Evolutionary conservation across 2,329 filamentous ascomycete species (phyloP), one percentile per base, ranked within the genome.

Genomic region (Paraphaeosphaeria sporulosa): DNA sequence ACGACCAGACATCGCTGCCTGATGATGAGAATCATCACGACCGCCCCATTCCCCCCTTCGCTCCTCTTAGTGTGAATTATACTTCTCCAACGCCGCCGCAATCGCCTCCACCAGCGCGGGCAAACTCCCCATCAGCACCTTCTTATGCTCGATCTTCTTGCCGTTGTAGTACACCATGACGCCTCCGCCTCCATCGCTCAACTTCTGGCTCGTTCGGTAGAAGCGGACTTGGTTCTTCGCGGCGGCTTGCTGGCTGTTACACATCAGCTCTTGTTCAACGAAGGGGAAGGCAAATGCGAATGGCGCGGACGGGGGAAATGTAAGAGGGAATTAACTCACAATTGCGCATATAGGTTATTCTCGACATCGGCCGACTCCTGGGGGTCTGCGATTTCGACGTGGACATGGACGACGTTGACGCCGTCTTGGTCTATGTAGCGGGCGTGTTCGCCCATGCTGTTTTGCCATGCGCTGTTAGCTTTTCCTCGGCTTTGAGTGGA

Each of bases 11-110:
- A 30, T 30, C 27, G 8, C 27, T 30, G 8, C 27, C 27, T 30
- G 8, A 30, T 30, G 8, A 4, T 4, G 27, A 30, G 27, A 3
- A 38, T 27, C 44, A 12, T 47, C 23, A 47, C 23, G 9, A 47
- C 21, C 44, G 9, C n/a, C 44, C 2, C 21, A 3, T 25, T 13
- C 23, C 19, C 19, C 43, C 19, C 21, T 25, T 23, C 17, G 13
- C 36, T 15, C 13, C 36, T 1, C 4, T 43, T 21, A 57, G 19
- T 44, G 47, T 2, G 15, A 15, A 34, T 40, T 36, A 9, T 55
- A 34, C 23, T 44, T 50, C 21, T 64, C 67, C 8, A 69, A 59
- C 34, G 54, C 58, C 13, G 27, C 55, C 8, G 46, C 19, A 23
- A 61, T 54, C n/a, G 23, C 40, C 27, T 57, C 49, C 27, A 32